Evolutionary conservation across 345 rosid species (phyloP).

Genomic region (Dimocarpus longan): DNA sequence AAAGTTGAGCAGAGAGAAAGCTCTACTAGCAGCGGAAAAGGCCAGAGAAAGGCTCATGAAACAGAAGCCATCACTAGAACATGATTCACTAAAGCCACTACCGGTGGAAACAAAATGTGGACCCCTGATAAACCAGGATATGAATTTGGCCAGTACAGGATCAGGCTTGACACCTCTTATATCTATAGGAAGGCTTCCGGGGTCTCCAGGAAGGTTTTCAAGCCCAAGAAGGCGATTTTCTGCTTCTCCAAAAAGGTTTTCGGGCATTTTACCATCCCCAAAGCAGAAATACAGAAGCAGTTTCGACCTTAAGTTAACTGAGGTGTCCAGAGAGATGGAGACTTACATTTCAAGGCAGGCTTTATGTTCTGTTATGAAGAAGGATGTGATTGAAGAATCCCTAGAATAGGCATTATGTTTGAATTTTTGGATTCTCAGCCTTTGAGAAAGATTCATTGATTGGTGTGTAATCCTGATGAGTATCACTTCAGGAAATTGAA

Average conservation of each 20-base stretch:
- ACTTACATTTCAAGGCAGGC: slow-evolving; percentile 88
- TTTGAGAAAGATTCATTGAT: slow-evolving; percentile 49
- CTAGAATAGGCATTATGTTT: slow-evolving; percentile 45
- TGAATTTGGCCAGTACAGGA: slow-evolving; percentile 30
- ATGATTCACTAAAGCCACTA: slow-evolving; percentile 67
- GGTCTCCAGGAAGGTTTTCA: slow-evolving; percentile 68
- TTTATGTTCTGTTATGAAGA: slow-evolving; percentile 70
- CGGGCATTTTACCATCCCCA: slow-evolving; percentile 59
- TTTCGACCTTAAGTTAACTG: slow-evolving; percentile 86
- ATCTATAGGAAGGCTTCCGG: slow-evolving; percentile 45
- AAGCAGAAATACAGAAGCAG: slow-evolving; percentile 73
- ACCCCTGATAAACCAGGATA: slow-evolving; percentile 57
- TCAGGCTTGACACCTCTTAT: slow-evolving; percentile 50
- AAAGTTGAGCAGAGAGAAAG: slow-evolving; percentile 79
- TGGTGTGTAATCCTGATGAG: slow-evolving; percentile 23
- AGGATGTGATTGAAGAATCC: slow-evolving; percentile 70
- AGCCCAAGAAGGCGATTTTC: slow-evolving; percentile 94
- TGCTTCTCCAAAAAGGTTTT: slow-evolving; percentile 49
- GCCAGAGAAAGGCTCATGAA: slow-evolving; percentile 78
- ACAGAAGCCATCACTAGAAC: slow-evolving; percentile 41
- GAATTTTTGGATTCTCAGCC: slow-evolving; percentile 49
- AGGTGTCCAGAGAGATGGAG: slow-evolving; percentile 88
- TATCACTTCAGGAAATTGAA: neutral
- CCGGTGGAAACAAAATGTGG: slow-evolving; percentile 82
- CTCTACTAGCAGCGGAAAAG: slow-evolving; percentile 86